Evolutionary conservation across 2,329 filamentous ascomycete genomes (phyloP), one percentile per base, ranked within the genome.

Genomic region (Botrytis medusae): DNA sequence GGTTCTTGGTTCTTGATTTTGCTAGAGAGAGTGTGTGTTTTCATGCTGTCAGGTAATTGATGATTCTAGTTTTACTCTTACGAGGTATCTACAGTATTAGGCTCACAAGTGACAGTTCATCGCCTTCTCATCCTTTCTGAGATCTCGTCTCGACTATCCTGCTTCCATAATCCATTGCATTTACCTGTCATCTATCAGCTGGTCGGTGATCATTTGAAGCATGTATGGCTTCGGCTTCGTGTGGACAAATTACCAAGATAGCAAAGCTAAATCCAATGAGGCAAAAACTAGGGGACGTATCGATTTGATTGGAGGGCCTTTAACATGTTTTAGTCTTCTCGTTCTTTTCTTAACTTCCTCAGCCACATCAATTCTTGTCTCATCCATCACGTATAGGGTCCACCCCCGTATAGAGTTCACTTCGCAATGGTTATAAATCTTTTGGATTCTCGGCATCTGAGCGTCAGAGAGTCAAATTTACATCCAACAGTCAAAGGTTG

Each of bases 361-460:
- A 68, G 64, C 64, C 64, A 68, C 64, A 68, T 40, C 4, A 2
- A 16, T 68, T 32, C 25, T 54, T 32, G 34, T 68, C 48, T 68
- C 60, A 62, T 62, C 37, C 40, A 57, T 40, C 34, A 25, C 25
- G n/a, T 29, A 57, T 29, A 29, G n/a, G 51, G 51, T 29, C 51
- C 51, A 57, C 48, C 25, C n/a, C 12, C 12, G 25, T 57, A 3
- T 29, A 29, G 14, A 29, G n/a, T 57, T 29, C n/a, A 57, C 51
- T 5, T 57, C n/a, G 51, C 51, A 5, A 29, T 29, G 29, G 51
- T 16, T 57, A 18, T 29, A 29, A 29, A 57, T 29, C 51, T 29
- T 29, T 1, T 29, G 51, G 29, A 29, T 29, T 18, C 51, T 29
- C 51, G n/a, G n/a, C 25, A 29, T 25, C 29, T 18, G 51, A 57